Evolutionary conservation across 176 grass and related monocot genomes (phyloP), one percentile per base, ranked within the genome.

Genomic region (Lolium rigidum): DNA sequence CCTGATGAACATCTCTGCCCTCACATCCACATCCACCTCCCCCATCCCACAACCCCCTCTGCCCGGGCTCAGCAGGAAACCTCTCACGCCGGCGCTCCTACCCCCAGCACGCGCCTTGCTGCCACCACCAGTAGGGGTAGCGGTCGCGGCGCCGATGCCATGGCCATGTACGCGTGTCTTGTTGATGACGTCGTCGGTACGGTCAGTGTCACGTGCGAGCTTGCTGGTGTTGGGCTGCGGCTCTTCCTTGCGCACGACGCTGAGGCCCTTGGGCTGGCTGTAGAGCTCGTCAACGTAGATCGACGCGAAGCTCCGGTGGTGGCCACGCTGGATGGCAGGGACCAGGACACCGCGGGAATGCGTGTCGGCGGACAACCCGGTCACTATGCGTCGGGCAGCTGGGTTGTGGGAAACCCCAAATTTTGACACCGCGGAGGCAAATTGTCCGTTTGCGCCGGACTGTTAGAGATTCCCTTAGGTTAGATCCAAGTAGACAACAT

Each of bases 241-340:
- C 11, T 2, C 9, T 38, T 56, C 9, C 8, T 17, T 15, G n/a
- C 41, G 78, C 43, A 18, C 63, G 31, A 47, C 76, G 65, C 17
- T 47, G 41, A 55, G 72, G 41, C 26, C 22, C 74, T 63, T 77
- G 44, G 83, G 65, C 80, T 69, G 77, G 85, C 26, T 65, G 86
- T 95, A 93, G 72, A 93, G 87, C 63, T 95, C 90, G 79, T 93
- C 93, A 20, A 89, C 65, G 78, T 93, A 91, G 46, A 93, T 88
- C 50, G 87, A 66, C 68, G 80, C 70, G 73, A 82, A 76, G 70
- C 78, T 85, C 24, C 76, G 22, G 46, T 84, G 90, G 37, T 51
- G 70, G 24, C 47, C 22, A 22, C 22, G n/a, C 44, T 24, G 20
- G 73, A 22, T 41, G 66, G 31, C 31, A 35, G 31, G 31, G 2